Conservation (phyloP, 768 basidiomycete species). For the Solioccasus polychromus region DNA sequence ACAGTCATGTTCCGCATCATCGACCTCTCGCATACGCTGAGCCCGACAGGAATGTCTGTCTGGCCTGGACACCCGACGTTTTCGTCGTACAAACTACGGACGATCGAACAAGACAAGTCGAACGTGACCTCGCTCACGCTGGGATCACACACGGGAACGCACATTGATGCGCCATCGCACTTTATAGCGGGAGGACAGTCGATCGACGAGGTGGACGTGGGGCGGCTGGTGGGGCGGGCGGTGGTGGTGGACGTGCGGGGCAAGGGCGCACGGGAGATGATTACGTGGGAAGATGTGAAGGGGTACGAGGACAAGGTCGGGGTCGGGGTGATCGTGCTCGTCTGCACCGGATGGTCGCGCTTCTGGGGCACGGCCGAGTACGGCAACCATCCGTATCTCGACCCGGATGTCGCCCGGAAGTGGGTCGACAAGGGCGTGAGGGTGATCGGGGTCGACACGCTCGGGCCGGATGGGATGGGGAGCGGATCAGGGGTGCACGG, state of each 20-base stretch:
- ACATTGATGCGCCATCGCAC: slow-evolving; percentile 74
- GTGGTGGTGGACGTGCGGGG: slow-evolving; percentile 52
- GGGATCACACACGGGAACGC: slow-evolving; percentile 73
- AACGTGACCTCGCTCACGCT: slow-evolving; percentile 41
- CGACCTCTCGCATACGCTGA: slow-evolving; percentile 24
- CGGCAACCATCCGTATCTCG: slow-evolving; percentile 58
- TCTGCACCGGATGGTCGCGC: slow-evolving; percentile 66
- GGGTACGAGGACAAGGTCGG: slow-evolving; percentile 36
- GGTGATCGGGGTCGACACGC: slow-evolving; percentile 58
- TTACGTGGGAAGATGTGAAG: slow-evolving; percentile 53
- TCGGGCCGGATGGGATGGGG: slow-evolving; percentile 58
- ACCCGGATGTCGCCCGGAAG: slow-evolving; percentile 44
- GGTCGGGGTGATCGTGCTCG: slow-evolving; percentile 44
- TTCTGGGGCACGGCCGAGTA: slow-evolving; percentile 50
- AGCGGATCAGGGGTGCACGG: slow-evolving; percentile 42
- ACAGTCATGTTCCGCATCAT: slow-evolving; percentile 15
- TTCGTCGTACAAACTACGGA: slow-evolving; percentile 5
- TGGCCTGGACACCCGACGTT: slow-evolving; percentile 25
- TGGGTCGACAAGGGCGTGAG: slow-evolving; percentile 51
- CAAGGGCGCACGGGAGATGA: slow-evolving; percentile 42
- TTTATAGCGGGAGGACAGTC: slow-evolving; percentile 53
- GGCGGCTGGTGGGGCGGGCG: slow-evolving; percentile 48
- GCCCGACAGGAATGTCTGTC: slow-evolving; percentile 18
- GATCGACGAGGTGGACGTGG: slow-evolving; percentile 54
- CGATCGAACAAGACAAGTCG: slow-evolving; percentile 2